Percentiles rank a stretch among this genome's conserved stretches.
These are phyloP conservation scores for Pseudogymnoascus sp. DNA, from an alignment of 2,329 filamentous ascomycete species.

Conservation along the genomic window DNA sequence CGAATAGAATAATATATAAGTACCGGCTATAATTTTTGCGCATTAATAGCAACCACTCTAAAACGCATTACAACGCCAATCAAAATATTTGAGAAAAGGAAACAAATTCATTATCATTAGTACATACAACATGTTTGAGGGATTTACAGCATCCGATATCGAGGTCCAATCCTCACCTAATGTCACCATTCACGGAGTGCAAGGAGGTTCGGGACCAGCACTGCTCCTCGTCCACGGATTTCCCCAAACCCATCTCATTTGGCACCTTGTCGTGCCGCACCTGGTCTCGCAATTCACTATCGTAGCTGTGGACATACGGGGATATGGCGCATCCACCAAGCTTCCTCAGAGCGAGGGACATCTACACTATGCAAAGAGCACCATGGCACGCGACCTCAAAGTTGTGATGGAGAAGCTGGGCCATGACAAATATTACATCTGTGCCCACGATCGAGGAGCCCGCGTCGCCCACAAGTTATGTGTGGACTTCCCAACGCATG, in stretches of 20 bases:
- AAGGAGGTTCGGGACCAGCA: slow-evolving; percentile 28
- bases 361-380: slow-evolving; percentile 36
- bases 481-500: slow-evolving; percentile 32
- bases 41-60: not conserved
- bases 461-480: slow-evolving; percentile 45
- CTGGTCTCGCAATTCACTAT: slow-evolving; percentile 35
- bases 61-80: not conserved
- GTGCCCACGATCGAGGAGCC: slow-evolving; percentile 49
- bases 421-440: slow-evolving; percentile 36
- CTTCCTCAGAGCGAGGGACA: slow-evolving; percentile 20
- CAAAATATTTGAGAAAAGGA: not conserved
- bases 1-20: not conserved
- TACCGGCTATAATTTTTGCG: not conserved
- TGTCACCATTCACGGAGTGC: slow-evolving; percentile 37
- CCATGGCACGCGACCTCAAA: slow-evolving; percentile 40
- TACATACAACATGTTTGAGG: slow-evolving; percentile 31
- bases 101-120: not conserved
- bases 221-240: slow-evolving; percentile 44
- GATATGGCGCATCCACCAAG: slow-evolving; percentile 43
- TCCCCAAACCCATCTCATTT: slow-evolving; percentile 44
- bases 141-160: slow-evolving; percentile 32
- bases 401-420: slow-evolving; percentile 37
- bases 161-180: slow-evolving; percentile 25
- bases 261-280: slow-evolving; percentile 37
- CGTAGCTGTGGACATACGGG: slow-evolving; percentile 40